Conservation (phyloP, 208 protist genomes). For the Trypanosomatidae sp. region DNA sequence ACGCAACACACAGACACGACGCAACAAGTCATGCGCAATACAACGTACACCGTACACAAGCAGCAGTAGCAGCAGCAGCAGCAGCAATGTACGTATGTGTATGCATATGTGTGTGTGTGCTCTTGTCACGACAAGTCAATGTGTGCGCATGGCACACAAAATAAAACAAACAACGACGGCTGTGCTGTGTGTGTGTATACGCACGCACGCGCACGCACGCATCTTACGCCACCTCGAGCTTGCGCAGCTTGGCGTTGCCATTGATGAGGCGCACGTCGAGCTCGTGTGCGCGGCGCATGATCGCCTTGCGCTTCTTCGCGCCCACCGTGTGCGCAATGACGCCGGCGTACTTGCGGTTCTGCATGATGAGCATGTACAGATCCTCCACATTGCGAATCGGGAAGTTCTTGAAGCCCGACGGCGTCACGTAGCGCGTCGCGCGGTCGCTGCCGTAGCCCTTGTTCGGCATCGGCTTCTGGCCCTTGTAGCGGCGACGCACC, state of each 20-base stretch:
- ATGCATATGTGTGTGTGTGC: conserved; percentile 1
- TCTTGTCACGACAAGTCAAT: not conserved
- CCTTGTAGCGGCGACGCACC: conserved; percentile 96
- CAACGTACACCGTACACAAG: too few relatives aligned
- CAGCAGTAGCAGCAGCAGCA: too few relatives aligned
- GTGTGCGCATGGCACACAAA: too few relatives aligned
- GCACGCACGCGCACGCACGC: not conserved
- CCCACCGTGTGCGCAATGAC: conserved; percentile 95
- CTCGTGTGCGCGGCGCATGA: conserved; percentile 96
- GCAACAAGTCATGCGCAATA: too few relatives aligned
- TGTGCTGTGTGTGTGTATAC: too few relatives aligned
- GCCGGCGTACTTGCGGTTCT: conserved; percentile 98
- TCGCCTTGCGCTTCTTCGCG: conserved; percentile 91
- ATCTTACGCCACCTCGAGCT: conserved; percentile 47
- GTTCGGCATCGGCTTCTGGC: conserved; percentile 93
- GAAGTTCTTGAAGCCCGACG: conserved; percentile 97
- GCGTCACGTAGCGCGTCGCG: conserved; percentile 92
- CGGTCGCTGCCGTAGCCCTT: conserved; percentile 98
- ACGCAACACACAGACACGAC: too few relatives aligned
- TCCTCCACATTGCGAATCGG: conserved; percentile 92
- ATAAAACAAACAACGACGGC: too few relatives aligned
- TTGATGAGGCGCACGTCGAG: conserved; percentile 98
- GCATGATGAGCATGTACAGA: conserved; percentile 99
- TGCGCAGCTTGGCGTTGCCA: conserved; percentile 90
- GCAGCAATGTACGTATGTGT: too few relatives aligned